Conservation (phyloP, 2,329 filamentous ascomycete species). For the Stromatinia cepivora region DNA sequence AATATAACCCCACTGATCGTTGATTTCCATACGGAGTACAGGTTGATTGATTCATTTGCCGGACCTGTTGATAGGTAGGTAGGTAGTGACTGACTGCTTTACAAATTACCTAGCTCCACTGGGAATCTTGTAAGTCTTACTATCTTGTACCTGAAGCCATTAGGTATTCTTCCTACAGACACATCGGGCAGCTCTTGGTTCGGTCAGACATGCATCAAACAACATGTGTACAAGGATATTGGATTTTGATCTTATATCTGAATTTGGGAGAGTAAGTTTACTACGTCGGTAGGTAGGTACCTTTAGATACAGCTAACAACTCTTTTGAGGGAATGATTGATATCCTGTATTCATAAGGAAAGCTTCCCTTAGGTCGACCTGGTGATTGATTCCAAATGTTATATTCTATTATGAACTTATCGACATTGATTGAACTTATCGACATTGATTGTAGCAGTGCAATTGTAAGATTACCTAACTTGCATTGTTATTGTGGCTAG, state of each 20-base stretch:
- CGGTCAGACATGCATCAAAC: not conserved
- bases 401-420: not conserved
- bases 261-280: not conserved
- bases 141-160: not conserved
- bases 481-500: constrained; percentile 1
- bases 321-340: not conserved
- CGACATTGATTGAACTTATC: not conserved
- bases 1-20: constrained; percentile 13
- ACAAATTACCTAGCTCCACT: not conserved
- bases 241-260: not conserved
- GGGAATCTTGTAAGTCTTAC: not conserved
- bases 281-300: not conserved
- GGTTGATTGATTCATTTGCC: not conserved
- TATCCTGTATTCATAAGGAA: not conserved
- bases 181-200: not conserved
- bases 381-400: not conserved
- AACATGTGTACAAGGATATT: constrained; percentile 6
- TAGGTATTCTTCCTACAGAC: not conserved
- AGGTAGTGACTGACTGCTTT: not conserved
- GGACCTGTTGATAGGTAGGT: not conserved
- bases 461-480: not conserved
- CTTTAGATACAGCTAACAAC: not conserved
- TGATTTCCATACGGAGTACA: not conserved
- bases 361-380: not conserved
- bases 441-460: not conserved